Evolutionary conservation across 495 filamentous ascomycete genomes (phyloP).

Genomic region (Penicillium desertorum): DNA sequence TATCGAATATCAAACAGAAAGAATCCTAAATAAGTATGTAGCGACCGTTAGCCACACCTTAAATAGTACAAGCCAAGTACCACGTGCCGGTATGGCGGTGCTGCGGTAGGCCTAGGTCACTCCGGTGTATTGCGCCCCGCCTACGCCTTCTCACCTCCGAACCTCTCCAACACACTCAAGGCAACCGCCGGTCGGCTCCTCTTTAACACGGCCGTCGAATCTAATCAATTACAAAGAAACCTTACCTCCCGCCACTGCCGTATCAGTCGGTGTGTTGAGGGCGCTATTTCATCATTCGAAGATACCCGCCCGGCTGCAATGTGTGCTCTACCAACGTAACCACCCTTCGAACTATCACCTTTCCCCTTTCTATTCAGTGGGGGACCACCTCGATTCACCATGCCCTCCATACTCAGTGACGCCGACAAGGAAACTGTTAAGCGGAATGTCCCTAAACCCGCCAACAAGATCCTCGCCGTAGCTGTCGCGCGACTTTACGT

Average conservation of each 20-base stretch:
- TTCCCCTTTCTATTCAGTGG: conserved; percentile 7
- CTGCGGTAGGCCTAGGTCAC: conserved; percentile 20
- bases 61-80: conserved; percentile 23
- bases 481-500: conserved; percentile 93
- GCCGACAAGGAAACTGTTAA: conserved; percentile 93
- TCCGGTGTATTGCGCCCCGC: conserved; percentile 23
- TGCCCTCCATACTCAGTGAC: conserved; percentile 87
- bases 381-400: conserved; percentile 37
- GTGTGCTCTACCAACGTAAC: conserved; percentile 27
- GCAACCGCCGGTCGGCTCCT: conserved; percentile 34
- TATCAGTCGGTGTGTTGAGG: conserved; percentile 21
- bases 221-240: not conserved
- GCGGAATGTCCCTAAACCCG: conserved; percentile 81
- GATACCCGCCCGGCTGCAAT: conserved; percentile 34
- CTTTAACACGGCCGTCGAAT: conserved; percentile 11
- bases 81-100: conserved; percentile 24
- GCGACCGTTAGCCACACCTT: not conserved
- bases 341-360: conserved; percentile 10
- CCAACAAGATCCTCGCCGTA: conserved; percentile 93
- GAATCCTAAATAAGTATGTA: not conserved
- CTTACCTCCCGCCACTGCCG: conserved; percentile 5
- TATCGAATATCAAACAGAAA: not conserved
- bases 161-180: conserved; percentile 20
- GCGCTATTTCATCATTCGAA: conserved; percentile 6
- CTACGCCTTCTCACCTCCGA: conserved; percentile 17